Conservation (phyloP, 2,329 filamentous ascomycete species). For the Eurotiales sp. region DNA sequence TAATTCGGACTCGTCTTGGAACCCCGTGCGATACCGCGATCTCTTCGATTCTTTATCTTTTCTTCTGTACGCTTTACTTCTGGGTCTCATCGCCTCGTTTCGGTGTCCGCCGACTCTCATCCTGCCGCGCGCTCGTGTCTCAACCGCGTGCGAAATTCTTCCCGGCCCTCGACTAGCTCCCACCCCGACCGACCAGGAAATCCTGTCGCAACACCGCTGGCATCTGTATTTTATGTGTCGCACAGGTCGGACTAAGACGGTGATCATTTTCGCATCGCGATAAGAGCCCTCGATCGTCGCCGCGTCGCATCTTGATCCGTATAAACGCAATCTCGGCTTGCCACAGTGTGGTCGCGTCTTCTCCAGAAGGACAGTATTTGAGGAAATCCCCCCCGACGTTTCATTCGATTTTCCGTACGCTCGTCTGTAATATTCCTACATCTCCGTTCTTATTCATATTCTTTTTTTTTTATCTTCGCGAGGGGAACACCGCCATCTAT, state of each 20-base stretch:
- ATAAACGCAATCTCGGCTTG: background rate
- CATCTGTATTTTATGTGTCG: conserved; percentile 1
- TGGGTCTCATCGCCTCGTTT: conserved; percentile 10
- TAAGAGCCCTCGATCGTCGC: background rate
- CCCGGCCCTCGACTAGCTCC: background rate
- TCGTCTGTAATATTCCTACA: background rate
- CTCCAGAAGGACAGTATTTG: background rate
- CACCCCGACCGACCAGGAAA: background rate
- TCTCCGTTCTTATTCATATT: background rate
- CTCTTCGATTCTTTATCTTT: conserved; percentile 2
- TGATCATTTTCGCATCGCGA: background rate
- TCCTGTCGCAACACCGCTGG: conserved; percentile 4
- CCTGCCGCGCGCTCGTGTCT: conserved; percentile 11
- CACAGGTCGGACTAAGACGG: background rate
- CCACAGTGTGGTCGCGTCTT: conserved; percentile 7
- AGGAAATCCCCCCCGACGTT: background rate
- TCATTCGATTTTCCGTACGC: background rate
- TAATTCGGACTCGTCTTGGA: too few species aligned
- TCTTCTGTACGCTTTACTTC: conserved; percentile 1
- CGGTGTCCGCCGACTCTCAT: background rate
- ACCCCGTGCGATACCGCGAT: too few species aligned
- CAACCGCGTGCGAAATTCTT: conserved; percentile 7
- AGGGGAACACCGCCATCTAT: background rate
- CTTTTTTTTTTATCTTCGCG: background rate
- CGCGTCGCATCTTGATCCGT: conserved; percentile 7